These are phyloP conservation scores for Backusella circina DNA, from an alignment of 192 early-diverging fungal genomes.

Conservation along the genomic window DNA sequence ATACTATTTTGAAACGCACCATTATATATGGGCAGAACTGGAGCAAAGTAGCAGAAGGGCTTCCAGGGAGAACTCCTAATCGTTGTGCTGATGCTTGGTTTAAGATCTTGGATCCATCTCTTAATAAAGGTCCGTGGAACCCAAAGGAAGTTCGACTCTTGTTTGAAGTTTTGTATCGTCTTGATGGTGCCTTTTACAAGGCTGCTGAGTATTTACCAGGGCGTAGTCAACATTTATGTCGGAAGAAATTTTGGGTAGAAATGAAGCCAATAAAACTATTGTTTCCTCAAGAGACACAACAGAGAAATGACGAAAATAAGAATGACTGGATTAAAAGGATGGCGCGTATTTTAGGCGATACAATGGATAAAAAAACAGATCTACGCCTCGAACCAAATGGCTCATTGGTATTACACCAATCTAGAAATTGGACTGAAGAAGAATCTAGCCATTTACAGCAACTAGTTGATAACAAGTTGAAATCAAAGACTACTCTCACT, in stretches of 20 bases:
- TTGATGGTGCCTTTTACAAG: not conserved
- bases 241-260: not conserved
- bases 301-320: not conserved
- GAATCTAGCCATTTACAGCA: not conserved
- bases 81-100: not conserved
- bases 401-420: not conserved
- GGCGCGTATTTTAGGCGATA: not conserved
- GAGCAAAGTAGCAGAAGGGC: not conserved
- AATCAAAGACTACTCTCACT: not conserved
- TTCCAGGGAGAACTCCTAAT: not conserved
- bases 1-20: conserved; percentile 13
- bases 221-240: not conserved
- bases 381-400: not conserved
- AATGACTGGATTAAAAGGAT: not conserved
- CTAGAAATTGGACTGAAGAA: not conserved
- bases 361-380: not conserved
- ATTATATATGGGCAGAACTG: conserved; percentile 8
- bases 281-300: not conserved
- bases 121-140: conserved; percentile 10
- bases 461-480: not conserved
- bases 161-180: conserved; percentile 9
- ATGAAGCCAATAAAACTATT: not conserved
- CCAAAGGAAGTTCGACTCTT: conserved; percentile 7
- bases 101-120: not conserved
- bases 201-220: conserved; percentile 3